Evolutionary conservation across 148 eudicot species (phyloP).

Genomic region (Amaranthus cruentus): DNA sequence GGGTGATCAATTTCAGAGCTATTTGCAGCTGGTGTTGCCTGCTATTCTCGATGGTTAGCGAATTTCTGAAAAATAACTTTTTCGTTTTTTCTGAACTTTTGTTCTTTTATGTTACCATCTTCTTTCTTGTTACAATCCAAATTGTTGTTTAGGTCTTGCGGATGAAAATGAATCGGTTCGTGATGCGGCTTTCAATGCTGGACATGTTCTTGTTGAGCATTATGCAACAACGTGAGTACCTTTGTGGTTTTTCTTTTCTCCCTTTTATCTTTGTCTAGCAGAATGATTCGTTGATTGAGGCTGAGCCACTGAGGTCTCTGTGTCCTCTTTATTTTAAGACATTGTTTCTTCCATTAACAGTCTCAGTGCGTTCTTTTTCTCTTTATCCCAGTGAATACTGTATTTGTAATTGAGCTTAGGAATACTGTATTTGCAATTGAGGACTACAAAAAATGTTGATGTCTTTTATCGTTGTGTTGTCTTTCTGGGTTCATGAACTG

Average conservation of each 20-base stretch:
- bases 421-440: too few species aligned
- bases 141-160: conserved; percentile 63
- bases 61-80: not conserved
- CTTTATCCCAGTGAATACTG: too few species aligned
- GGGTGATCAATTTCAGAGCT: conserved; percentile 91
- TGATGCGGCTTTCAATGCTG: conserved; percentile 95
- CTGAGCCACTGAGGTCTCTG: too few species aligned
- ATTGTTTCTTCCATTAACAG: too few species aligned
- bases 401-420: too few species aligned
- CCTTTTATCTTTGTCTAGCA: not conserved
- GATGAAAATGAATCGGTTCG: conserved; percentile 99
- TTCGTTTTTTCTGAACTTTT: too few species aligned
- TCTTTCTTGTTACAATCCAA: not conserved
- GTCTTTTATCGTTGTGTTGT: too few species aligned
- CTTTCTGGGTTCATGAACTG: too few species aligned
- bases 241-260: not conserved
- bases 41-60: conserved; percentile 87
- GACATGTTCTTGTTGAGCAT: conserved; percentile 96
- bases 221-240: conserved; percentile 82
- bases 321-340: too few species aligned
- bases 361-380: too few species aligned
- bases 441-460: too few species aligned
- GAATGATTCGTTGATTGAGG: too few species aligned
- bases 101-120: not conserved
- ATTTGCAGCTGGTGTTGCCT: conserved; percentile 88